These are phyloP conservation scores for Cicer judaicum DNA, from an alignment of 306 rosid genomes.

Conservation along the genomic window DNA sequence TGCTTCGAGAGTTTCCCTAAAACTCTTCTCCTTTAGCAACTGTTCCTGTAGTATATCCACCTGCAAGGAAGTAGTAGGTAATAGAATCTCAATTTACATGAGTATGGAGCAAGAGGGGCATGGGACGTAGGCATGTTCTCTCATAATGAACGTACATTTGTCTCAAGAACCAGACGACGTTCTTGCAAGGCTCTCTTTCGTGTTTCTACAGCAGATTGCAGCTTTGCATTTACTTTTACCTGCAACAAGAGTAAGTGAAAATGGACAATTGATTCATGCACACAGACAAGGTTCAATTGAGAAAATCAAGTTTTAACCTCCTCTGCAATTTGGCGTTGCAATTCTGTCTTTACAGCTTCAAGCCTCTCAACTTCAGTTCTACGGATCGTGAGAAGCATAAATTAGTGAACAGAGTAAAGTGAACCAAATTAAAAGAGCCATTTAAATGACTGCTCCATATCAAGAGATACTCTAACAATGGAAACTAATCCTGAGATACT, in stretches of 20 bases:
- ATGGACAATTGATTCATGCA: slow-evolving; percentile 30
- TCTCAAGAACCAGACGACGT: slow-evolving; percentile 79
- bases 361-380: slow-evolving; percentile 70
- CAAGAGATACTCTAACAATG: not conserved
- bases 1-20: slow-evolving; percentile 65
- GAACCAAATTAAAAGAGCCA: slow-evolving; percentile 37
- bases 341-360: slow-evolving; percentile 59
- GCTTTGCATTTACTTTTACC: slow-evolving; percentile 67
- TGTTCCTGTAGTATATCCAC: slow-evolving; percentile 72
- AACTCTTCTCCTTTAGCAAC: slow-evolving; percentile 70
- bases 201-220: slow-evolving; percentile 60
- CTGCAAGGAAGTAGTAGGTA: slow-evolving; percentile 48
- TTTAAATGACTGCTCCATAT: slow-evolving; percentile 10
- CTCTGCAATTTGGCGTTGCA: slow-evolving; percentile 59
- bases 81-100: slow-evolving; percentile 27
- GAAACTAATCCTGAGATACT: not conserved
- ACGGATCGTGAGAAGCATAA: slow-evolving; percentile 40
- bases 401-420: slow-evolving; percentile 38
- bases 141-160: slow-evolving; percentile 63
- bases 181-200: slow-evolving; percentile 66
- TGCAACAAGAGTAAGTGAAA: slow-evolving; percentile 44
- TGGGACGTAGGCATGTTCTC: slow-evolving; percentile 23
- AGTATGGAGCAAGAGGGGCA: slow-evolving; percentile 8
- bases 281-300: slow-evolving; percentile 24
- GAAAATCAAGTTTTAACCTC: slow-evolving; percentile 59